Conservation (phyloP, 2,329 filamentous ascomycete genomes). For the Alternaria dauci region DNA sequence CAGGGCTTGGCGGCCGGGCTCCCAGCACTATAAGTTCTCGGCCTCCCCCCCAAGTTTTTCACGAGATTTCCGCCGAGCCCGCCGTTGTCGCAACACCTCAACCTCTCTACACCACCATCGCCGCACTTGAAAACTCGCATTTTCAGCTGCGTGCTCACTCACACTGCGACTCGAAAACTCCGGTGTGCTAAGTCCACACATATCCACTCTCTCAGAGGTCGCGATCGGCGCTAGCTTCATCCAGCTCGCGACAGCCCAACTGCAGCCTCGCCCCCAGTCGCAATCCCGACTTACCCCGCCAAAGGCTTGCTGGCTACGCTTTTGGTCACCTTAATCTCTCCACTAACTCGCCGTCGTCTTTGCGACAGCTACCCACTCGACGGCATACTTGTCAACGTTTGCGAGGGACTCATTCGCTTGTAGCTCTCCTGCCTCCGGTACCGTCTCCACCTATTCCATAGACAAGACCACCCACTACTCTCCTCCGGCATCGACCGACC, state of each 20-base stretch:
- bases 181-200: conserved; percentile 36
- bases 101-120: conserved; percentile 34
- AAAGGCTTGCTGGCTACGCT: conserved; percentile 56
- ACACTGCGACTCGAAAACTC: conserved; percentile 36
- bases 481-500: conserved; percentile 43
- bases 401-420: conserved; percentile 97
- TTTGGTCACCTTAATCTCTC: conserved; percentile 45
- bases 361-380: conserved; percentile 36
- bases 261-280: conserved; percentile 40
- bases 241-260: conserved; percentile 37
- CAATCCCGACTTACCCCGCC: conserved; percentile 35
- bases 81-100: conserved; percentile 38
- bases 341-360: conserved; percentile 38
- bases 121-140: conserved; percentile 37
- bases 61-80: conserved; percentile 42
- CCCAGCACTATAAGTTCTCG: conserved; percentile 34
- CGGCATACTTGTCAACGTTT: conserved; percentile 56
- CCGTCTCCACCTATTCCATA: conserved; percentile 43
- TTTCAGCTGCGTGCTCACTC: conserved; percentile 45
- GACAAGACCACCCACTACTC: conserved; percentile 12
- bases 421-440: conserved; percentile 84
- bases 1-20: conserved; percentile 21
- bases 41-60: conserved; percentile 34
- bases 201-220: conserved; percentile 43
- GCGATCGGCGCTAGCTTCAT: conserved; percentile 45